A percentile compares a stretch with the other conserved stretches of the same genome.
phyloP scores from a whole-genome alignment of 2,329 filamentous ascomycete species.

The Fusarium tanahbumbuense region DNA sequence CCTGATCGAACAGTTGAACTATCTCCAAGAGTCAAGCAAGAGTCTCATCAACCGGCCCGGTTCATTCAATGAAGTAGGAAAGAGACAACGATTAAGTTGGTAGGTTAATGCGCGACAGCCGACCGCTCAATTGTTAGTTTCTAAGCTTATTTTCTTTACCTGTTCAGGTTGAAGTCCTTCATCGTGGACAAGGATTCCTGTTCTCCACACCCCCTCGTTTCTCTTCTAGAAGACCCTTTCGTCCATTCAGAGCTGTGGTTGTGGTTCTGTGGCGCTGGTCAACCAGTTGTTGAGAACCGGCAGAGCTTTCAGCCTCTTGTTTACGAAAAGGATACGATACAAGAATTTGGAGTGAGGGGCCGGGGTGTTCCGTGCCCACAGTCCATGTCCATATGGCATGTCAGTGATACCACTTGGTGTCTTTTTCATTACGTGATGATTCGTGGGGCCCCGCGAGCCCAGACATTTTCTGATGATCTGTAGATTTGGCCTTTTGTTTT shows the following conservation, averaged over 20 bases:
- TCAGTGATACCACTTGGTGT: conserved; percentile 19
- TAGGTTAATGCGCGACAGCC: conserved; percentile 13
- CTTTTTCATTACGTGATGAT: conserved; percentile 44
- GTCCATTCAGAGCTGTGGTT: conserved; percentile 20
- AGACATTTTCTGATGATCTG: conserved; percentile 26
- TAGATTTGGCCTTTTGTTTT: conserved; percentile 28
- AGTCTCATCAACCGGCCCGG: conserved; percentile 38
- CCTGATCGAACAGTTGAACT: neutral
- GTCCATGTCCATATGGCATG: conserved; percentile 2
- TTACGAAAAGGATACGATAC: neutral
- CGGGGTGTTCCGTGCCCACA: conserved; percentile 31
- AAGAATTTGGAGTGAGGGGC: conserved; percentile 5
- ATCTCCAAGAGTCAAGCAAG: conserved; percentile 1
- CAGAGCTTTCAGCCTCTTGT: conserved; percentile 2
- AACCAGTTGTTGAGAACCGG: conserved; percentile 15
- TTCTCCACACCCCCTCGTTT: conserved; percentile 26
- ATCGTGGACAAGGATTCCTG: conserved; percentile 26
- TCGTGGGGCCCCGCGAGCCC: conserved; percentile 45
- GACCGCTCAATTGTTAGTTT: conserved; percentile 11
- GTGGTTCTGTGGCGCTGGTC: conserved; percentile 27
- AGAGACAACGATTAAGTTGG: conserved; percentile 7
- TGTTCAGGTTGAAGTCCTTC: conserved; percentile 3
- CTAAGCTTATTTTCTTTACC: conserved; percentile 26
- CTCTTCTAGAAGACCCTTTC: conserved; percentile 28
- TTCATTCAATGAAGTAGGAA: conserved; percentile 24